Percentiles rank a stretch among this genome's conserved stretches.
These are phyloP conservation scores for Setomelanomma holmii DNA, from an alignment of 2,329 filamentous ascomycete species.

Conservation along the genomic window DNA sequence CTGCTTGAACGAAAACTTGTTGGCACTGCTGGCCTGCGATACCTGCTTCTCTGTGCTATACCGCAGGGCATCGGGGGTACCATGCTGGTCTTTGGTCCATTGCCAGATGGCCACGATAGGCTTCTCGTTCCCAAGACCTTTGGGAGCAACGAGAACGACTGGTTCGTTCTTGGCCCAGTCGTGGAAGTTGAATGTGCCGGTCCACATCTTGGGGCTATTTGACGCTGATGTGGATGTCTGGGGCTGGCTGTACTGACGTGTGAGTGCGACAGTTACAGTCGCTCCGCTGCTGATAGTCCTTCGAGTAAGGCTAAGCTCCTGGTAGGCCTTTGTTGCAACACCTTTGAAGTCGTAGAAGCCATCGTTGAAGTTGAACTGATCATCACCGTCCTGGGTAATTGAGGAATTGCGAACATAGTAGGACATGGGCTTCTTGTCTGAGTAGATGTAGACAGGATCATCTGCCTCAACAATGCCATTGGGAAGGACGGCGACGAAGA, in stretches of 20 bases:
- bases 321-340: background rate
- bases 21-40: background rate
- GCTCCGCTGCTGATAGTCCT: background rate
- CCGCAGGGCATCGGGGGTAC: background rate
- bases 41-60: background rate
- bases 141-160: conserved; percentile 2
- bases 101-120: conserved; percentile 7
- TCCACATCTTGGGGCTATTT: conserved; percentile 8
- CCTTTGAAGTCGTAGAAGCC: background rate
- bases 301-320: background rate
- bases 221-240: background rate
- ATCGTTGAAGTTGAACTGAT: conserved; percentile 2
- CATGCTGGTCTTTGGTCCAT: conserved; percentile 6
- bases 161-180: conserved; percentile 8
- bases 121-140: conserved; percentile 6
- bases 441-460: conserved; percentile 4
- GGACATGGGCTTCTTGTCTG: background rate
- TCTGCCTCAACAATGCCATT: conserved; percentile 4
- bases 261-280: background rate
- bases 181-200: conserved; percentile 3
- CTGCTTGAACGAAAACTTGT: conserved; percentile 7
- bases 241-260: conserved; percentile 4
- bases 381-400: conserved; percentile 5
- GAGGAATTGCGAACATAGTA: background rate
- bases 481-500: conserved; percentile 6